A percentile compares a stretch with the other conserved stretches of the same genome.
Conservation (phyloP, 108 stramenopile genomes). For the Epithemia pelagica region DNA sequence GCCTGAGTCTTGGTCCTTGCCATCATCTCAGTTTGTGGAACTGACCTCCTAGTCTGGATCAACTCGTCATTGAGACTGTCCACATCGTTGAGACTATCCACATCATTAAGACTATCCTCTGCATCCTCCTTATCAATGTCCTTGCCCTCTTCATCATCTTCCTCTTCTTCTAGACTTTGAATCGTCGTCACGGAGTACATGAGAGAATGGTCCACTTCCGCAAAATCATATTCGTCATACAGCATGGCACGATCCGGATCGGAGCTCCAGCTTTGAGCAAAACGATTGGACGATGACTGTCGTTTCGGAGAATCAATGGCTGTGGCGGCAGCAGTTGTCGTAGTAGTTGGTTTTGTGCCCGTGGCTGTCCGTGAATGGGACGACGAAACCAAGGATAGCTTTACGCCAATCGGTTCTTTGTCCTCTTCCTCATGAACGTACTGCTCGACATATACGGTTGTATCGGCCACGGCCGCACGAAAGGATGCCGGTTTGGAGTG, state of each 20-base stretch:
- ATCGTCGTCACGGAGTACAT: neutral
- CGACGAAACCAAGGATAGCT: neutral
- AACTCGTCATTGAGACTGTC: neutral
- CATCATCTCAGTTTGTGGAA: neutral
- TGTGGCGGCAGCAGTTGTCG: too few species aligned
- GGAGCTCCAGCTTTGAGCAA: neutral
- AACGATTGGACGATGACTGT: too few species aligned
- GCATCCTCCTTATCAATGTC: neutral
- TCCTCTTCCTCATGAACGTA: too few species aligned
- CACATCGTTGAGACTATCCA: neutral
- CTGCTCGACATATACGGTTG: neutral
- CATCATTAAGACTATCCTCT: neutral
- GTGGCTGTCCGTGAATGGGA: neutral
- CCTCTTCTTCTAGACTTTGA: neutral
- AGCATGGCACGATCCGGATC: neutral
- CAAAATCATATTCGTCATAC: neutral
- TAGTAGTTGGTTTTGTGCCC: neutral
- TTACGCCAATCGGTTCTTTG: neutral
- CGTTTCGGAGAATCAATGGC: too few species aligned
- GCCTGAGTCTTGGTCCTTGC: neutral
- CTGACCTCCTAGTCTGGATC: neutral
- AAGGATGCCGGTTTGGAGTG: neutral
- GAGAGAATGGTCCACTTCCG: neutral
- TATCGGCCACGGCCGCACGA: neutral
- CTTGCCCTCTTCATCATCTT: neutral